Base-by-base conservation (phyloP, 768 basidiomycete genomes). In the Phaeotremella fagi region DNA sequence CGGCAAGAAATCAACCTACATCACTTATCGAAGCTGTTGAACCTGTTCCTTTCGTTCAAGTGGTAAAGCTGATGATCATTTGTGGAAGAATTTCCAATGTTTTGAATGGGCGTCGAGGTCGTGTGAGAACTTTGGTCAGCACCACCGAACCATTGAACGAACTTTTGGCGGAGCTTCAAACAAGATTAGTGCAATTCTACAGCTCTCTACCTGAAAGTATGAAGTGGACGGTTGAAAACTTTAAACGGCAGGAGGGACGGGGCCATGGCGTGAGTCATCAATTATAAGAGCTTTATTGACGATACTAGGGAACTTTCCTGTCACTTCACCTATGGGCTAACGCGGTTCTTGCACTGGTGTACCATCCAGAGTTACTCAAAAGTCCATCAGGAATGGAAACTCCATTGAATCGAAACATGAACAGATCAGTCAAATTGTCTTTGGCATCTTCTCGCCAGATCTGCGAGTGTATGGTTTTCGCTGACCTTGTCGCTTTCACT, bases 401-500 rank as follows among this genome's bases (percentile, higher is more conserved):
- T 4, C 72, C 72, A 0, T 57, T 74, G 52, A 68, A 63, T 25
- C 44, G 51, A 33, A 59, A 61, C 16, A 68, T 74, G 64, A 58
- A 55, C 31, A 54, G 66, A 36, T 67, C 66, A 38, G 53, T 70
- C 37, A 60, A 66, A 44, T 57, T 74, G 6, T 50, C 62, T 25
- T 48, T 74, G 20, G 65, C 64, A 3, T 60, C 57, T 25, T 60
- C 61, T 16, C 51, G 70, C 26, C 66, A 63, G 44, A 72, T 74
- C 15, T 68, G 66, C 57, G 72, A 74, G 53, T 71, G 70, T 50
- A 70, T 71, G 56, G 72, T 69, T 1, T 68, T 69, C 54, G 60
- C 70, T 20, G 63, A 71, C 56, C 35, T 71, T 41, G 62, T 71
- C 14, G 54, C 55, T 29, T 38, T 47, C 11, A 52, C 52, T 3